Evolutionary conservation across 306 rosid species (phyloP), one percentile per base, ranked within the genome.

Genomic region (Castanea crenata): DNA sequence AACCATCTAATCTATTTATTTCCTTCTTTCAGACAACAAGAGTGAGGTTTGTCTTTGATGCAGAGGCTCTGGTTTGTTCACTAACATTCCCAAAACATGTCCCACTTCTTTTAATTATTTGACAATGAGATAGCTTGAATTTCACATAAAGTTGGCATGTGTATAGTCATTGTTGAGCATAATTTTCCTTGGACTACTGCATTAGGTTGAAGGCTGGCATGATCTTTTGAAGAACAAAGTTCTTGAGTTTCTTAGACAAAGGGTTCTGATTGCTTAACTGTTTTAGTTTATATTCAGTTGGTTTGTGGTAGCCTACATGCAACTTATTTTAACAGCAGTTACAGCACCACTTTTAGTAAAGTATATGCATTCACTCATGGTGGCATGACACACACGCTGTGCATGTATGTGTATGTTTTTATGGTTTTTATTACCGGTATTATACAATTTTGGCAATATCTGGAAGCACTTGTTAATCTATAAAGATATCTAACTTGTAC

Each of bases 41-140:
- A 87, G 93, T 95, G 71, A 90, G 93, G 83, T 95, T 95, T 59
- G 98, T 92, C 86, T 95, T 92, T 29, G 91, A 91, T 77, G 86
- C 82, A 5, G 90, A 95, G 67, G 91, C 98, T 79, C 86, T 95
- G 99, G 99, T 95, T 86, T 65, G 96, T 80, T 83, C 54, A 4
- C 81, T 84, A 72, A 73, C 79, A 78, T 83, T 75, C 69, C 71
- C 64, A 68, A 52, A 68, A 75, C 56, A 32, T 76, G 27, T 49
- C 38, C 32, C 72, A 38, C 69, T 78, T 76, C 41, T 69, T 27
- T 21, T 44, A 67, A 56, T 21, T 34, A 58, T 55, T 55, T 64
- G 21, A 56, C n/a, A 76, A 54, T 44, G 77, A 31, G 38, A 21
- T 8, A 27, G 1, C 11, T 20, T 71, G 55, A 20, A 27, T 27